Conservation (phyloP, 129 eudicot species). For the Pseudognaphalium luteoalbum region DNA sequence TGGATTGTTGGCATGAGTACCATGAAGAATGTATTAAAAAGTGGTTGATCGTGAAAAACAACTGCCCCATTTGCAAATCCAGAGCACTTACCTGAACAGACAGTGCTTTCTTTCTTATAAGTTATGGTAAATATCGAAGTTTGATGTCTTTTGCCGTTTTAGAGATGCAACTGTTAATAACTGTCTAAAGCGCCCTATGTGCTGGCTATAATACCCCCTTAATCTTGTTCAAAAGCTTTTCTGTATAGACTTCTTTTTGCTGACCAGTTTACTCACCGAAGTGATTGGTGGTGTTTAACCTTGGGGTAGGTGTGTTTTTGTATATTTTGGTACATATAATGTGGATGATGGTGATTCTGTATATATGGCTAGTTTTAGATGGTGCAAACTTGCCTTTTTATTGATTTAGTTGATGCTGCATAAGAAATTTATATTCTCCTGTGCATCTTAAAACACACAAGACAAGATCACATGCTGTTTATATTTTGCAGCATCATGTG, state of each 20-base stretch:
- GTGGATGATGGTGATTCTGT: conserved; percentile 36
- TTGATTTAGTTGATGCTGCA: neutral
- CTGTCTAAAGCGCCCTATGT: conserved; percentile 28
- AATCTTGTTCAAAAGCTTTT: neutral
- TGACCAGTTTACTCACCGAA: conserved; percentile 16
- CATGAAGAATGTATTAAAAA: conserved; percentile 76
- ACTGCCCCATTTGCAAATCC: conserved; percentile 84
- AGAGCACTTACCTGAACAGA: conserved; percentile 44
- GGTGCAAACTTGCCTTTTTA: conserved; percentile 14
- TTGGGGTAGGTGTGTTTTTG: conserved; percentile 28
- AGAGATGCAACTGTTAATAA: conserved; percentile 36
- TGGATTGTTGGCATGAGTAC: conserved; percentile 79
- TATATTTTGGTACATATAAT: conserved; percentile 39
- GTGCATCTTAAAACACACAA: neutral
- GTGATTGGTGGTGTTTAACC: conserved; percentile 35
- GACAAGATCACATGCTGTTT: neutral
- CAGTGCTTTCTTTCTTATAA: conserved; percentile 23
- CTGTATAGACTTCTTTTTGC: conserved; percentile 47
- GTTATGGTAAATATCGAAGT: conserved; percentile 32
- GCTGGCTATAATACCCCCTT: conserved; percentile 33
- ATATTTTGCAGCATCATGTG: neutral
- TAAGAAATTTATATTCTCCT: neutral
- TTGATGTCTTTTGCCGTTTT: conserved; percentile 25
- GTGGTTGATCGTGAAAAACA: conserved; percentile 78
- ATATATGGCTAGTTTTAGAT: conserved; percentile 28